Percentiles rank a stretch among this genome's conserved stretches.
phyloP scores from a whole-genome alignment of 2,329 filamentous ascomycete species.

The Cyphellophora europaea region DNA sequence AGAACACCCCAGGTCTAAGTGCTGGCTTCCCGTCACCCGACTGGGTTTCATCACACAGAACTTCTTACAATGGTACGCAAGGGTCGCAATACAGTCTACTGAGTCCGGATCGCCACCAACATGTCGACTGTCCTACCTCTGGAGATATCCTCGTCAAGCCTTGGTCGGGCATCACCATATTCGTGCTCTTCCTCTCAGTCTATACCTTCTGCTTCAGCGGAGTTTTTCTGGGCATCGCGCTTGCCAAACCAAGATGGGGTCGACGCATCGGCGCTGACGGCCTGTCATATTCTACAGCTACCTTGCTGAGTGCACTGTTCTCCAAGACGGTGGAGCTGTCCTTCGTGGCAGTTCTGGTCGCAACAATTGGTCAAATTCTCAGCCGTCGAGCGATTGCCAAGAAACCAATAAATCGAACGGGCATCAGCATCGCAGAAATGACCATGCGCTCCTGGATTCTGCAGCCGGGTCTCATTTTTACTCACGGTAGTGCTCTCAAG shows the following conservation, averaged over 20 bases:
- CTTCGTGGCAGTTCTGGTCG: slow-evolving; percentile 68
- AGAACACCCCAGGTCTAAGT: background rate
- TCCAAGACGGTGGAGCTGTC: slow-evolving; percentile 71
- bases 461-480: slow-evolving; percentile 63
- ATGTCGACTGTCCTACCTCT: background rate
- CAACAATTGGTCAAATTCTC: slow-evolving; percentile 64
- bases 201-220: slow-evolving; percentile 29
- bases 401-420: slow-evolving; percentile 36
- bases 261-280: slow-evolving; percentile 44
- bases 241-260: slow-evolving; percentile 55
- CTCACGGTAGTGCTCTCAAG: slow-evolving; percentile 55
- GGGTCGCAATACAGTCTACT: background rate
- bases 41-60: background rate
- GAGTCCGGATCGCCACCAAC: background rate
- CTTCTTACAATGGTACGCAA: background rate
- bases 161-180: slow-evolving; percentile 23
- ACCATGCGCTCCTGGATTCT: slow-evolving; percentile 69
- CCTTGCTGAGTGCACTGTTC: slow-evolving; percentile 56
- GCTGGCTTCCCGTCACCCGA: background rate
- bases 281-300: slow-evolving; percentile 55
- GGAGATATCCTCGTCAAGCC: slow-evolving; percentile 1
- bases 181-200: slow-evolving; percentile 27
- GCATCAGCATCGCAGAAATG: slow-evolving; percentile 67
- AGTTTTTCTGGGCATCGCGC: slow-evolving; percentile 55
- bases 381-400: slow-evolving; percentile 58